Evolutionary conservation across 2,329 filamentous ascomycete genomes (phyloP).

Genomic region (Scedosporium boydii): DNA sequence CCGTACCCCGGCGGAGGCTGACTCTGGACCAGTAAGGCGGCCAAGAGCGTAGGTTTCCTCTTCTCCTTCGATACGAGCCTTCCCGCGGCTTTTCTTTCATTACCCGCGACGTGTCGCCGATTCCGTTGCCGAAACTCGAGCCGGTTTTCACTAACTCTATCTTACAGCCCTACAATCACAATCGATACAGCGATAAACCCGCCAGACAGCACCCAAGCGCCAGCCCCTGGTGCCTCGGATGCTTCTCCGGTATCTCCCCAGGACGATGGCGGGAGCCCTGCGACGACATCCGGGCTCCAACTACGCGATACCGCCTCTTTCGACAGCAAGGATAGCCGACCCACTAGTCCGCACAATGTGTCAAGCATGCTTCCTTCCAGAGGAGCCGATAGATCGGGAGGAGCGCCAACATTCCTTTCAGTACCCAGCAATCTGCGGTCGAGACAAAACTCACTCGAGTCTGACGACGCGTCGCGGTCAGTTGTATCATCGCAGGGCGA

Average conservation of each 20-base stretch:
- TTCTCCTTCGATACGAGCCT: background rate
- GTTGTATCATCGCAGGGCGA: constrained; percentile 50
- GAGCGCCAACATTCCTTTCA: constrained; percentile 46
- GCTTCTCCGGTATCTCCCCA: constrained; percentile 24
- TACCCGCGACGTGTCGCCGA: background rate
- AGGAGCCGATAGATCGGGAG: constrained; percentile 28
- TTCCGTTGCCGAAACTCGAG: background rate
- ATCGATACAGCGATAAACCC: constrained; percentile 37
- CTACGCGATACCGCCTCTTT: constrained; percentile 35
- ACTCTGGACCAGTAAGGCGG: constrained; percentile 15
- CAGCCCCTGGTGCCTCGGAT: constrained; percentile 12
- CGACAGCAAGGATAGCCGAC: constrained; percentile 56
- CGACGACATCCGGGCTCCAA: constrained; percentile 7
- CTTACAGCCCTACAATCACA: constrained; percentile 40
- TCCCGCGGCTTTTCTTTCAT: background rate
- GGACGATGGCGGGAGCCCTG: constrained; percentile 31
- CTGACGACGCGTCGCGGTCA: constrained; percentile 50
- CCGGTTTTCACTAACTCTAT: constrained; percentile 8
- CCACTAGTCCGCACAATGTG: constrained; percentile 64
- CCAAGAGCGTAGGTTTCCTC: constrained; percentile 27
- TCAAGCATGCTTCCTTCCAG: constrained; percentile 45
- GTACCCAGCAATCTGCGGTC: constrained; percentile 55
- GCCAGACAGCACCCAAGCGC: constrained; percentile 2
- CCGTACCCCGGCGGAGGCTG: background rate
- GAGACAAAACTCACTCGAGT: constrained; percentile 61